Base-by-base conservation (phyloP, 2,329 filamentous ascomycete genomes). In the Fulvia fulva region DNA sequence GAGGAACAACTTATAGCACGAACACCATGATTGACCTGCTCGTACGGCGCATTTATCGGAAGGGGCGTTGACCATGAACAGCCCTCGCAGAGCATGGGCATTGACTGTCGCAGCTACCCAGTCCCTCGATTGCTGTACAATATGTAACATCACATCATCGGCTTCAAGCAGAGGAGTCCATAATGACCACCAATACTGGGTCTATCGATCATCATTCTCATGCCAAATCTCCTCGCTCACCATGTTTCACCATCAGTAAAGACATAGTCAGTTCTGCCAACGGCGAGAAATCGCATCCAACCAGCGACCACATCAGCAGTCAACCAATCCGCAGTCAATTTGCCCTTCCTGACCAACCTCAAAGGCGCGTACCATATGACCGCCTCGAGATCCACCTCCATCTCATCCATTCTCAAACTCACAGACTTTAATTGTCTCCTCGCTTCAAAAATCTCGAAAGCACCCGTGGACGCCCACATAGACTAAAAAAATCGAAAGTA, bases 341-440 rank as follows among this genome's bases (percentile, higher is more conserved):
- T 53, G 51, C 51, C 51, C 19, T 8, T 43, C 22, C 57, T 59
- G 34, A 34, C 53, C 7, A 49, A 55, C 30, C 46, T 59, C 37
- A 51, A 34, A 8, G 58, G 55, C 14, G 43, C 46, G 53, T 60
- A 56, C 44, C 49, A 53, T 12, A 43, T 51, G 32, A 51, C 41
- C 25, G 44, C 53, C 16, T 6, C 37, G 11, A 30, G 28, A 21
- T 54, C 55, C 51, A 28, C 51, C 16, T 32, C 55, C 58, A 34
- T 53, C 46, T 45, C 55, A 2, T 45, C 51, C 11, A 46, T 54
- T 22, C 55, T 55, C 14, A 45, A 58, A 5, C 25, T 55, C 51
- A 51, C 55, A 47, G 54, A 44, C 44, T 55, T 60, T 25, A 51
- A 57, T 19, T 21, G 30, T 3, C 23, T 60, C 22, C 34, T 57